phyloP scores from a whole-genome alignment of 345 rosid genomes.

The Camelina hispida region DNA sequence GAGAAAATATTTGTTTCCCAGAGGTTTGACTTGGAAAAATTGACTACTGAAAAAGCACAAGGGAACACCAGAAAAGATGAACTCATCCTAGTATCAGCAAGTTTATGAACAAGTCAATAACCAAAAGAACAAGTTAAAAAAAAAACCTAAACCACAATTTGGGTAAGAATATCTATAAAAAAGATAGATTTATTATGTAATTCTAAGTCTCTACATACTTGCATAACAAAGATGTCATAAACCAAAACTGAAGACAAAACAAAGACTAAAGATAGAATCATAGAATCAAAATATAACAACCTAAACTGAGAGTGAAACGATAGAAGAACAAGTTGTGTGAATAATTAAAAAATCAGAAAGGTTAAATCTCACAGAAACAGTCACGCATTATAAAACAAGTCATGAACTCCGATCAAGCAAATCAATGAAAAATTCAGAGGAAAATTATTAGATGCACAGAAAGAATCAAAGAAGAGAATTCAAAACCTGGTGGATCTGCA shows the following conservation, averaged over 20 bases:
- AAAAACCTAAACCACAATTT: neutral
- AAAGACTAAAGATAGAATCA: neutral
- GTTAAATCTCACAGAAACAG: neutral
- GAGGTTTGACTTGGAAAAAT: conserved; percentile 6
- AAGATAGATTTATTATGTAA: neutral
- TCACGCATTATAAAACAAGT: neutral
- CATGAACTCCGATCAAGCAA: conserved; percentile 19
- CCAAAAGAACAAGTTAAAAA: neutral
- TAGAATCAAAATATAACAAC: neutral
- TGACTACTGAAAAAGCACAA: conserved; percentile 7
- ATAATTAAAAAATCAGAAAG: neutral
- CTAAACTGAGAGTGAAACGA: neutral
- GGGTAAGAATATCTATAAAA: neutral
- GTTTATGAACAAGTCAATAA: conserved; percentile 15
- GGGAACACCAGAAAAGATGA: neutral
- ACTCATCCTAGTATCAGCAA: conserved; percentile 13
- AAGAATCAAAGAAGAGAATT: neutral
- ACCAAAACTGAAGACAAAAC: neutral
- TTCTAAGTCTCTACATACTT: conserved; percentile 9
- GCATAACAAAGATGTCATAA: conserved; percentile 5
- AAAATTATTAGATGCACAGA: neutral
- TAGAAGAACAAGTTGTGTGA: neutral
- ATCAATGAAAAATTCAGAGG: neutral
- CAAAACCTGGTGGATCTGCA: conserved; percentile 37
- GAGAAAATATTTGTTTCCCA: neutral